These are phyloP conservation scores for Ogataea neopini DNA, from an alignment of 805 yeast species.

Conservation along the genomic window DNA sequence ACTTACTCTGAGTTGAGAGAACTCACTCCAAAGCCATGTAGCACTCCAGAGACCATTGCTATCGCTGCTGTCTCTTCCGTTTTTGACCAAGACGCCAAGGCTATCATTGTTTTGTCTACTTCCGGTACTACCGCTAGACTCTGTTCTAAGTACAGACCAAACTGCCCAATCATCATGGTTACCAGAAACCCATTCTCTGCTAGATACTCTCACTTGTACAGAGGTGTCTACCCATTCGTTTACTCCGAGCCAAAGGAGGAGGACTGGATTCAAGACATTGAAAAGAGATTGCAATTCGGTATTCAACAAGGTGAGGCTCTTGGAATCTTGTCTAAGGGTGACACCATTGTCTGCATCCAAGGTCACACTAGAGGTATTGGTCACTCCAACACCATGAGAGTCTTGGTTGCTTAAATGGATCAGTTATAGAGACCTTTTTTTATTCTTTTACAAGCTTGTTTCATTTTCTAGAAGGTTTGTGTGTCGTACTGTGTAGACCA, in stretches of 20 bases:
- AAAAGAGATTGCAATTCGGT: slow-evolving; percentile 91
- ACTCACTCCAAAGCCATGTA: slow-evolving; percentile 83
- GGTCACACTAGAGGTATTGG: slow-evolving; percentile 99
- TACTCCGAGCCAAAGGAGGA: slow-evolving; percentile 64
- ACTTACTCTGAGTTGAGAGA: slow-evolving; percentile 86
- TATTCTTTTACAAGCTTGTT: neutral
- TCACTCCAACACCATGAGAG: slow-evolving; percentile 97
- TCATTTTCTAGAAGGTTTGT: neutral
- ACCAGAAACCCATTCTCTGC: slow-evolving; percentile 94
- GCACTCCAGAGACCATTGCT: slow-evolving; percentile 95
- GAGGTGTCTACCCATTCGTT: slow-evolving; percentile 98
- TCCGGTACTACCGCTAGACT: slow-evolving; percentile 95
- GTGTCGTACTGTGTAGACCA: slow-evolving; percentile 1
- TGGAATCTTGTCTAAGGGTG: slow-evolving; percentile 86
- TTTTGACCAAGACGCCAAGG: slow-evolving; percentile 95
- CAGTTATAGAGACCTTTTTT: neutral
- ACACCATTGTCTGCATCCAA: slow-evolving; percentile 90
- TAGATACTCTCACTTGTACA: slow-evolving; percentile 92
- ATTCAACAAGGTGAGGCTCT: slow-evolving; percentile 83
- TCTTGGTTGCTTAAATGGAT: slow-evolving; percentile 61
- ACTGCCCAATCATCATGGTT: slow-evolving; percentile 95
- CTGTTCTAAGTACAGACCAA: slow-evolving; percentile 96
- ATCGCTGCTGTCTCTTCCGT: slow-evolving; percentile 96
- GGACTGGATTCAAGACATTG: slow-evolving; percentile 97
- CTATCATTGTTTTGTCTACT: slow-evolving; percentile 93